Base-by-base conservation (phyloP, 805 yeast genomes). In the Wickerhamiella sergipiensis region DNA sequence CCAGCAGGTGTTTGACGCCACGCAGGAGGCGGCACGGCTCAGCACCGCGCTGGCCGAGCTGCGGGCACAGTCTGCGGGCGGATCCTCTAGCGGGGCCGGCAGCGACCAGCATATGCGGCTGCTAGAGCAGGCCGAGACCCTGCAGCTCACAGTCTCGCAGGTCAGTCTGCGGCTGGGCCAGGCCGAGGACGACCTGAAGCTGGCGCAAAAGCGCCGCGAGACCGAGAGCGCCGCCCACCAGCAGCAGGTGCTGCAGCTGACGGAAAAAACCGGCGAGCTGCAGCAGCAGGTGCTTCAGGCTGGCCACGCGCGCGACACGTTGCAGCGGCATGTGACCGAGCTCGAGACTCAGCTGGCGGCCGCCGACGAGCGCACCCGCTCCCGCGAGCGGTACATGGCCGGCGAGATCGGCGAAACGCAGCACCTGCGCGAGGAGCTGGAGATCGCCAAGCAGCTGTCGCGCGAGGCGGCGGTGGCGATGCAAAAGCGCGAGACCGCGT, bases 21-120 rank as follows among this genome's bases (percentile, higher is more conserved):
- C 40, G 19, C 19, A 36, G 2, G 95, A 87, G 60, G 79, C 77
- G 57, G 64, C 73, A 6, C 73, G 77, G 49, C 67, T 85, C 42
- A 80, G 75, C 56, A 72, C 76, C 3, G 69, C 80, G 52, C 72
- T 84, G 9, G 63, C 75, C 7, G 81, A 75, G 57, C 66, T 85
- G 45, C 90, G 85, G 63, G 60, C 78, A 1, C 61, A 19, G 19
- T 6, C 4, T 3, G 33, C n/a, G 19, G 23, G 36, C 46, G 46
- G 17, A 4, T 78, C 40, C 38, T 8, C 15, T 7, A 3, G 3
- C 33, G 19, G 15, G 7, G 19, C 5, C 40, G 19, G 78, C 79
- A 51, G 71, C 71, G 49, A 89, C 75, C 46, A 61, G 4, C 71
- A 79, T 19, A 64, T 69, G 13, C 69, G 81, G 43, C 71, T 79